These are phyloP conservation scores for Yamadazyma tumulicola DNA, from an alignment of 805 yeast genomes.

Conservation along the genomic window DNA sequence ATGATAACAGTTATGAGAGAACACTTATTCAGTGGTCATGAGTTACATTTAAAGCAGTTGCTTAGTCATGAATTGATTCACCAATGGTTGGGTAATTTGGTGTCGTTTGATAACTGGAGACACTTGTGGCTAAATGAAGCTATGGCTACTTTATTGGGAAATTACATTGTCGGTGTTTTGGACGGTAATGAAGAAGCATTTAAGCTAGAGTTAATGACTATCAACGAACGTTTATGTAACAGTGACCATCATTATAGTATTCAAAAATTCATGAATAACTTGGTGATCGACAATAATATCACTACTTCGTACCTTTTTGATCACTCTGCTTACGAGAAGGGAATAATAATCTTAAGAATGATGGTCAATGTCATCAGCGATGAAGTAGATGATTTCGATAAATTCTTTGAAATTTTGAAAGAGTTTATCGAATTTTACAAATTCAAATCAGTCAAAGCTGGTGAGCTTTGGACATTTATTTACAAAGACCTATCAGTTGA, in stretches of 20 bases:
- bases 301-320: conserved; percentile 46
- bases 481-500: conserved; percentile 36
- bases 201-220: conserved; percentile 22
- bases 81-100: conserved; percentile 74
- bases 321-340: conserved; percentile 54
- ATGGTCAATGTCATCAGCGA: conserved; percentile 29
- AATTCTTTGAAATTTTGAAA: conserved; percentile 9
- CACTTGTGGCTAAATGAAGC: conserved; percentile 74
- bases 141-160: conserved; percentile 73
- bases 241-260: conserved; percentile 14
- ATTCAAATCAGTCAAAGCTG: conserved; percentile 42
- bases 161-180: conserved; percentile 20
- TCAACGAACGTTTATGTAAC: conserved; percentile 3
- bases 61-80: conserved; percentile 73
- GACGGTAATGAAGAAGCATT: conserved; percentile 8
- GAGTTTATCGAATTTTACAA: conserved; percentile 24
- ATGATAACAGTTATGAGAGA: conserved; percentile 57
- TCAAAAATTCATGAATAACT: conserved; percentile 28
- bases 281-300: conserved; percentile 12
- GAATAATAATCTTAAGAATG: conserved; percentile 54
- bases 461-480: conserved; percentile 51
- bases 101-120: conserved; percentile 66
- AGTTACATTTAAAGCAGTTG: conserved; percentile 45
- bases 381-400: conserved; percentile 7
- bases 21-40: conserved; percentile 33